phyloP scores from a whole-genome alignment of 306 rosid genomes.

The Crotalaria pallida region DNA sequence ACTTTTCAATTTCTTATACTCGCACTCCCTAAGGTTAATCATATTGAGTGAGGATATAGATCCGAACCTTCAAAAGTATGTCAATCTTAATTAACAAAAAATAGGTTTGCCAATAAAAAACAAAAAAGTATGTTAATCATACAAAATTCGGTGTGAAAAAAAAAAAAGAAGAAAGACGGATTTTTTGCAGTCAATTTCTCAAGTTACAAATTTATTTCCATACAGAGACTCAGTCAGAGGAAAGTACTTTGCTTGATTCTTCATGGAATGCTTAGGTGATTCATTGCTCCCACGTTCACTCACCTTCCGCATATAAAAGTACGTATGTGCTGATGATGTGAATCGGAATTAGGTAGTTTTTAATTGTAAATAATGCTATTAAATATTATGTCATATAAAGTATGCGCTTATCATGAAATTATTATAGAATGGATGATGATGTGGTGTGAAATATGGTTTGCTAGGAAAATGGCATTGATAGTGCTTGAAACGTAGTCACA shows the following conservation, averaged over 20 bases:
- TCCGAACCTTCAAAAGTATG: too few relatives aligned
- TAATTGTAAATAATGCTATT: background rate
- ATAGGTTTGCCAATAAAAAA: too few relatives aligned
- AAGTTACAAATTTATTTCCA: slow-evolving; percentile 10
- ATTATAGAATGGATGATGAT: slow-evolving; percentile 10
- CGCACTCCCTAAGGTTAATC: too few relatives aligned
- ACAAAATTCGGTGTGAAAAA: too few relatives aligned
- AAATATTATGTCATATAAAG: background rate
- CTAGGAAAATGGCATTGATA: background rate
- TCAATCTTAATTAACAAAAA: too few relatives aligned
- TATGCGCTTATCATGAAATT: slow-evolving; percentile 3
- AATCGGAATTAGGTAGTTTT: slow-evolving; percentile 16
- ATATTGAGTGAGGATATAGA: too few relatives aligned
- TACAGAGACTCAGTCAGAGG: background rate
- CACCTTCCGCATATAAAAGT: background rate
- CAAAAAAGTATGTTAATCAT: too few relatives aligned
- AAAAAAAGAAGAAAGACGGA: background rate
- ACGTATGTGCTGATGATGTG: background rate
- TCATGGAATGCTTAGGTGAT: background rate
- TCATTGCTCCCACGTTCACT: background rate
- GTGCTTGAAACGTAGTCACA: background rate
- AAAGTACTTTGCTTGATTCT: background rate
- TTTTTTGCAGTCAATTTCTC: slow-evolving; percentile 1
- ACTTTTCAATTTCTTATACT: too few relatives aligned
- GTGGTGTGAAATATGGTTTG: background rate